Base-by-base conservation (phyloP, 306 rosid genomes). In the Abrus precatorius region DNA sequence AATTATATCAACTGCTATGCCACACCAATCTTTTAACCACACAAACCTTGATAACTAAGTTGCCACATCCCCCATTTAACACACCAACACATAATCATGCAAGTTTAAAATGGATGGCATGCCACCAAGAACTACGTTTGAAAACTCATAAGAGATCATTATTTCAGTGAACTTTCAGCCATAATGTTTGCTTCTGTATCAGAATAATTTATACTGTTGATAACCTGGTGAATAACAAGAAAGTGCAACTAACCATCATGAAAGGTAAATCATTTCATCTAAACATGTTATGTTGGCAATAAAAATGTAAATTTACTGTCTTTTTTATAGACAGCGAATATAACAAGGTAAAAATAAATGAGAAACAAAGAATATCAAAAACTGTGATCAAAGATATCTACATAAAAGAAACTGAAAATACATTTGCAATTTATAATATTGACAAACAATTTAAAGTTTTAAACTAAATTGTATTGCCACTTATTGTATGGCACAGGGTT, bases 401-500 rank as follows among this genome's bases (percentile, higher is more conserved):
- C 75, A 76, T 60, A 61, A 33, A 33, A 52, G 36, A 53, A 64
- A 82, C 20, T 55, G 66, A 72, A 41, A 84, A 70, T 79, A 86
- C 76, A 84, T 68, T 75, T 59, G 84, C 85, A 73, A 73, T 70
- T 82, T 74, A 77, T 76, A 85, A 80, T 73, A 79, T 79, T 60
- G 87, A 67, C 75, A 72, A 68, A 57, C 79, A 79, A 83, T 61
- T 71, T 74, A 3, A 48, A 45, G 27, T 33, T 52, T 60, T 62
- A 80, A 85, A 82, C 64, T 89, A 57, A 76, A 74, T 69, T 69
- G 54, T 74, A 83, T 80, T 54, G 71, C 72, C 80, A 84, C 69
- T 79, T 83, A 76, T 82, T 72, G 52, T 72, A 65, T 76, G 83
- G 86, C 87, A 85, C 74, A 85, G 53, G 69, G 70, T 77, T 61